Evolutionary conservation across 2,329 filamentous ascomycete genomes (phyloP).

Genomic region (Aspergillus sp.): DNA sequence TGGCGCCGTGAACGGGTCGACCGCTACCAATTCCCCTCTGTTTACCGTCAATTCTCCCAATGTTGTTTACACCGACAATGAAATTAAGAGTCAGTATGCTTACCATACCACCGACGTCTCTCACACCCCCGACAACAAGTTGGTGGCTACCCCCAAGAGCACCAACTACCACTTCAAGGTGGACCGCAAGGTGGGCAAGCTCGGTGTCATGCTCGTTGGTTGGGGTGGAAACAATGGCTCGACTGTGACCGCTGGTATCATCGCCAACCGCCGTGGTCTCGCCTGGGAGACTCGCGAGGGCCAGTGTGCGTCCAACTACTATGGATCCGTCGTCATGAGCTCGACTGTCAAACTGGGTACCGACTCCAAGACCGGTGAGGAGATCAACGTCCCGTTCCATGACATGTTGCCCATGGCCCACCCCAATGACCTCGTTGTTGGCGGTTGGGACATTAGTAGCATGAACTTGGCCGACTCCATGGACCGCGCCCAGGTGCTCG

Average conservation of each 20-base stretch:
- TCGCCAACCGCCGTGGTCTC: constrained; percentile 83
- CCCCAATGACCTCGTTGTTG: constrained; percentile 88
- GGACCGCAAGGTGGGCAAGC: constrained; percentile 83
- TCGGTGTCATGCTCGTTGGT: constrained; percentile 94
- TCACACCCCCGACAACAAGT: constrained; percentile 62
- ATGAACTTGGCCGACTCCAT: constrained; percentile 85
- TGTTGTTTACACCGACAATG: constrained; percentile 76
- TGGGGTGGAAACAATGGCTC: constrained; percentile 98
- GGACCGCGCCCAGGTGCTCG: constrained; percentile 90
- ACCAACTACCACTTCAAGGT: constrained; percentile 96
- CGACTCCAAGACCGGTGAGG: constrained; percentile 71
- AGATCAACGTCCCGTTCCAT: constrained; percentile 95
- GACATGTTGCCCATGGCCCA: constrained; percentile 93
- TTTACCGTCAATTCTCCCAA: constrained; percentile 91
- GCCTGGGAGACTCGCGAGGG: constrained; percentile 93
- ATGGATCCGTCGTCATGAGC: constrained; percentile 92
- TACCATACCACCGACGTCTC: constrained; percentile 88
- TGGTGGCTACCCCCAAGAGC: constrained; percentile 76
- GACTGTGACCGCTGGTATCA: constrained; percentile 92
- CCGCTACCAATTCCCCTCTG: constrained; percentile 42
- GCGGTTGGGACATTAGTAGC: constrained; percentile 94
- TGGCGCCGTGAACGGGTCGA: constrained; percentile 48
- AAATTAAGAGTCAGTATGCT: constrained; percentile 89
- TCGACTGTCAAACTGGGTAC: constrained; percentile 95
- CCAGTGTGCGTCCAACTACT: constrained; percentile 82